These are phyloP conservation scores for Verticillium zaregamsianum DNA, from an alignment of 2,329 filamentous ascomycete genomes.

Conservation along the genomic window DNA sequence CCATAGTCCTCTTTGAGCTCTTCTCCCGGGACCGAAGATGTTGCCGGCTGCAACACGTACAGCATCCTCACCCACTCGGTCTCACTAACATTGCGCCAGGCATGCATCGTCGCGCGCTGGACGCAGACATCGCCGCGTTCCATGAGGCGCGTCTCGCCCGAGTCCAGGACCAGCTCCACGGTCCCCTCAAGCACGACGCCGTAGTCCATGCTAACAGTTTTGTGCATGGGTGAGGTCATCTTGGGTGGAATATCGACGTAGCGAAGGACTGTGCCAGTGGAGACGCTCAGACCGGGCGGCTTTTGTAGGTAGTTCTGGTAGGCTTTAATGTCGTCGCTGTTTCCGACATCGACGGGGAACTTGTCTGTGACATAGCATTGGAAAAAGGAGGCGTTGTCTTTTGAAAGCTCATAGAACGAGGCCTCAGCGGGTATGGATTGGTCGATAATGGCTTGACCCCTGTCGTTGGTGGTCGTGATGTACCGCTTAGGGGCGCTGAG, in stretches of 20 bases:
- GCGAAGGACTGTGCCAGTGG: constrained; percentile 37
- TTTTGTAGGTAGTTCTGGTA: constrained; percentile 16
- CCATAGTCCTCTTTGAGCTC: constrained; percentile 30
- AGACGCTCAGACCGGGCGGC: constrained; percentile 22
- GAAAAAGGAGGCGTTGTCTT: constrained; percentile 16
- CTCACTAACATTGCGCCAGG: constrained; percentile 41
- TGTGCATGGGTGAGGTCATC: constrained; percentile 38
- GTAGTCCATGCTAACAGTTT: constrained; percentile 50
- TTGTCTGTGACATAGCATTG: constrained; percentile 20
- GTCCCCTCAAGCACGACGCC: constrained; percentile 51
- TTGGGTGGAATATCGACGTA: constrained; percentile 43
- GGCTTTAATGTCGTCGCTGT: constrained; percentile 14
- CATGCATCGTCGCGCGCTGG: constrained; percentile 52
- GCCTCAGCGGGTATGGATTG: constrained; percentile 16
- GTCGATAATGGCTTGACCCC: constrained; percentile 29
- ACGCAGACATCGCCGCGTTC: constrained; percentile 49
- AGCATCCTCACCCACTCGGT: constrained; percentile 41
- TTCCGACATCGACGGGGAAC: constrained; percentile 16
- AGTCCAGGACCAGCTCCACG: constrained; percentile 47
- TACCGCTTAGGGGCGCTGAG: constrained; percentile 18
- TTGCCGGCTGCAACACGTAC: constrained; percentile 29
- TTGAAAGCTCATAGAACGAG: constrained; percentile 14
- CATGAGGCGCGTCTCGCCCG: constrained; percentile 42
- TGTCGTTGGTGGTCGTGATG: constrained; percentile 27
- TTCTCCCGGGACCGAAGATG: constrained; percentile 3